Percentiles rank a stretch among this genome's conserved stretches.
Conservation (phyloP, 192 early-diverging fungal species). For the Coemansia aciculifera region DNA sequence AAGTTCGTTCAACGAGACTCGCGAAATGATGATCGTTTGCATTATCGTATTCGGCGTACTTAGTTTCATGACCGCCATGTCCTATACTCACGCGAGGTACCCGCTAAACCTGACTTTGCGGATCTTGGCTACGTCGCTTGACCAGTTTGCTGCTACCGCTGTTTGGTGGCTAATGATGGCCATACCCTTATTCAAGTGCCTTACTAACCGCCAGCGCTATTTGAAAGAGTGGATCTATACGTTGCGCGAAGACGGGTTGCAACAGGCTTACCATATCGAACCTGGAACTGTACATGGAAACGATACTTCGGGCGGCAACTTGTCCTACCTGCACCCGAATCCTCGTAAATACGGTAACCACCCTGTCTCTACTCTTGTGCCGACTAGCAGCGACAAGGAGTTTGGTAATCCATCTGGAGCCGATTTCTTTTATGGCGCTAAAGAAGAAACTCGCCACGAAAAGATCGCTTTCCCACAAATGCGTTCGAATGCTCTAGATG, state of each 20-base stretch:
- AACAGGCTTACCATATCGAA: conserved; percentile 28
- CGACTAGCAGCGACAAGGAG: not conserved
- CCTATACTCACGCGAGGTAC: conserved; percentile 27
- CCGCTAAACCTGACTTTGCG: conserved; percentile 21
- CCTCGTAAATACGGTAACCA: not conserved
- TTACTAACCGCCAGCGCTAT: conserved; percentile 23
- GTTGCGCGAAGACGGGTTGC: conserved; percentile 34
- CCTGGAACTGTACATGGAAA: not conserved
- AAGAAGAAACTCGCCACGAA: not conserved
- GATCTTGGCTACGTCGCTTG: conserved; percentile 34
- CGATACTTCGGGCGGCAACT: not conserved
- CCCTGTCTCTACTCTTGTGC: not conserved
- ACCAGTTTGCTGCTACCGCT: conserved; percentile 35
- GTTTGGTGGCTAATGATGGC: conserved; percentile 51
- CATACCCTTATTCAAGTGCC: conserved; percentile 28
- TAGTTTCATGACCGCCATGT: conserved; percentile 36
- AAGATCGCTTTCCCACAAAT: not conserved
- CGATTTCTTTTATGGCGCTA: not conserved
- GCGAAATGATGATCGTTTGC: conserved; percentile 35
- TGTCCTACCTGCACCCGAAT: not conserved
- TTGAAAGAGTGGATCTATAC: conserved; percentile 24
- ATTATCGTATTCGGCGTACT: conserved; percentile 29
- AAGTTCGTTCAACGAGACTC: conserved; percentile 54
- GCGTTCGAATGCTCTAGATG: not conserved
- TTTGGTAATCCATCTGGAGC: not conserved